Percentiles rank a stretch among this genome's conserved stretches.
These are phyloP conservation scores for Puccinellia tenuiflora DNA, from an alignment of 176 grass and related monocot species.

Conservation along the genomic window DNA sequence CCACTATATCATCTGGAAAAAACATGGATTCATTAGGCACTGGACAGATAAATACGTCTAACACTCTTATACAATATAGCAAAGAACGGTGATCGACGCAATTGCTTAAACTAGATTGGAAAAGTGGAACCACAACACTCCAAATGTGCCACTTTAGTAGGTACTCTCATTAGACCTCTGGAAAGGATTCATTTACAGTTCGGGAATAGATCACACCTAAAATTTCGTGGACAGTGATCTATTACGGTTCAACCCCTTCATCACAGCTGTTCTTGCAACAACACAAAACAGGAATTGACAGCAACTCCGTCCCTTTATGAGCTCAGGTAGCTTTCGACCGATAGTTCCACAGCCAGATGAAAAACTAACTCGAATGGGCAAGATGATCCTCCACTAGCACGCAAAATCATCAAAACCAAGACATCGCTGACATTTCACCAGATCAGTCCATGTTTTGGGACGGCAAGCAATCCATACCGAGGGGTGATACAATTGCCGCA, in stretches of 20 bases:
- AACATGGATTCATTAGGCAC: neutral
- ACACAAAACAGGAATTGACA: neutral
- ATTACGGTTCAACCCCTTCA: neutral
- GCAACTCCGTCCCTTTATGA: neutral
- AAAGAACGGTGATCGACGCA: neutral
- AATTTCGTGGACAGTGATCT: neutral
- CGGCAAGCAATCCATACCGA: neutral
- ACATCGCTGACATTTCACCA: neutral
- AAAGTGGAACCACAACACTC: neutral
- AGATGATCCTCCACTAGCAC: neutral
- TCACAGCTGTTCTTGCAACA: neutral
- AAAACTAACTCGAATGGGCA: neutral
- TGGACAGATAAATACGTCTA: neutral
- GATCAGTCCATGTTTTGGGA: neutral
- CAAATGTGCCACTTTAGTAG: neutral
- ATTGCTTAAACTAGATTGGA: neutral
- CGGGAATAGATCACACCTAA: neutral
- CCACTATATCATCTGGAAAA: conserved; percentile 74
- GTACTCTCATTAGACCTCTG: neutral
- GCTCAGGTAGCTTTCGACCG: neutral
- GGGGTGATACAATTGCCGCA: neutral
- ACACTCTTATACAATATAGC: neutral
- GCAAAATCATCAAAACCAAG: neutral
- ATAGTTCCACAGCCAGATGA: neutral
- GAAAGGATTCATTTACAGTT: neutral